Conservation (phyloP, 306 rosid species). For the Inga laurina region DNA sequence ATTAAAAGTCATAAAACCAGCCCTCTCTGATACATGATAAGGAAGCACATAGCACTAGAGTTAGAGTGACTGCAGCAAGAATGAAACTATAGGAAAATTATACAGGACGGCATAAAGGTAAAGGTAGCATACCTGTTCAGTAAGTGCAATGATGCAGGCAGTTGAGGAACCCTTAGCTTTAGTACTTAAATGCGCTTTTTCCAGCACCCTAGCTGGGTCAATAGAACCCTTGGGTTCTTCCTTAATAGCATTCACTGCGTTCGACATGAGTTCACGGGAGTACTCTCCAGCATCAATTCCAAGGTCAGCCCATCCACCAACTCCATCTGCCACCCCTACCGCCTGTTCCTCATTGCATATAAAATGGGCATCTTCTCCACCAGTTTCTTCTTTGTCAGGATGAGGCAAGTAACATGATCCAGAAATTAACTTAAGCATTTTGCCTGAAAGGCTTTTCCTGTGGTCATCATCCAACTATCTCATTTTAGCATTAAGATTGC, state of each 20-base stretch:
- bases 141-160: constrained; percentile 94
- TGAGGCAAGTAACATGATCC: constrained; percentile 97
- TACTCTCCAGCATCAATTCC: constrained; percentile 87
- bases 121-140: constrained; percentile 67
- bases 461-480: constrained; percentile 36
- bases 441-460: constrained; percentile 68
- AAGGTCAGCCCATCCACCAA: constrained; percentile 98
- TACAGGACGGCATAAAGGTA: constrained; percentile 12
- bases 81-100: constrained; percentile 9
- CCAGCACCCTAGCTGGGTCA: constrained; percentile 95
- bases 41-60: constrained; percentile 6
- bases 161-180: constrained; percentile 95
- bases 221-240: constrained; percentile 96
- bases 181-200: constrained; percentile 90
- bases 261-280: constrained; percentile 93
- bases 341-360: constrained; percentile 93
- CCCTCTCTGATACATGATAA: constrained; percentile 9
- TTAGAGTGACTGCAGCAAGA: constrained; percentile 5
- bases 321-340: constrained; percentile 98
- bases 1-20: background rate
- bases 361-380: constrained; percentile 99
- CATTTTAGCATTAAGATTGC: constrained; percentile 20
- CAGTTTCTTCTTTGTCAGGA: constrained; percentile 97
- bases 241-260: constrained; percentile 77
- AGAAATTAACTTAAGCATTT: constrained; percentile 70